Evolutionary conservation across 2,329 filamentous ascomycete genomes (phyloP).

Genomic region (Ascochyta rabiei): DNA sequence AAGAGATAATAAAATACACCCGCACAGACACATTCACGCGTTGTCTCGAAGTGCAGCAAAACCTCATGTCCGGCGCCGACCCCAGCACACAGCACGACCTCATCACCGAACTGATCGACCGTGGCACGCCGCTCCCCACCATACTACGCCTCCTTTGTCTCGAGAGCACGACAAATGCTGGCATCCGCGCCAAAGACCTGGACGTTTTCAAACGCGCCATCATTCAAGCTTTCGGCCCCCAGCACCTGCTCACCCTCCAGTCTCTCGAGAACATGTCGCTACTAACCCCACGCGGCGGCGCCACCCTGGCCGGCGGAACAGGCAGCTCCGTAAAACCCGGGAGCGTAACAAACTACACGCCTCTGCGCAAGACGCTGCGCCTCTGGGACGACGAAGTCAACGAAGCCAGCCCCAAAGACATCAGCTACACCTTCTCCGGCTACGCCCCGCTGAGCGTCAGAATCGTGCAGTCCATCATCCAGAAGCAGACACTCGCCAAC

Average conservation of each 20-base stretch:
- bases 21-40: conserved; percentile 87
- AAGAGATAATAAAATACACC: conserved; percentile 94
- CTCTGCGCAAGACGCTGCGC: conserved; percentile 81
- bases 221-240: conserved; percentile 91
- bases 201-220: conserved; percentile 89
- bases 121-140: conserved; percentile 79
- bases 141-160: conserved; percentile 86
- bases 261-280: conserved; percentile 89
- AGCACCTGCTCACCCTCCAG: conserved; percentile 88
- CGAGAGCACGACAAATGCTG: conserved; percentile 87
- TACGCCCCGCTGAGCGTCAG: conserved; percentile 93
- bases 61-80: conserved; percentile 87
- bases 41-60: conserved; percentile 91
- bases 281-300: conserved; percentile 65
- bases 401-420: conserved; percentile 90
- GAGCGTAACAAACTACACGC: conserved; percentile 80
- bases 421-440: conserved; percentile 97
- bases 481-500: conserved; percentile 81
- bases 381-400: conserved; percentile 97
- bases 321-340: conserved; percentile 42
- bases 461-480: conserved; percentile 88
- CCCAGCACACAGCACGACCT: conserved; percentile 86
- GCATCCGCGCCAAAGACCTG: conserved; percentile 85
- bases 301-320: conserved; percentile 54
- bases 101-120: conserved; percentile 93